Percentiles rank a stretch among this genome's conserved stretches.
phyloP scores from a whole-genome alignment of 148 eudicot genomes.

The Fagopyrum tataricum region DNA sequence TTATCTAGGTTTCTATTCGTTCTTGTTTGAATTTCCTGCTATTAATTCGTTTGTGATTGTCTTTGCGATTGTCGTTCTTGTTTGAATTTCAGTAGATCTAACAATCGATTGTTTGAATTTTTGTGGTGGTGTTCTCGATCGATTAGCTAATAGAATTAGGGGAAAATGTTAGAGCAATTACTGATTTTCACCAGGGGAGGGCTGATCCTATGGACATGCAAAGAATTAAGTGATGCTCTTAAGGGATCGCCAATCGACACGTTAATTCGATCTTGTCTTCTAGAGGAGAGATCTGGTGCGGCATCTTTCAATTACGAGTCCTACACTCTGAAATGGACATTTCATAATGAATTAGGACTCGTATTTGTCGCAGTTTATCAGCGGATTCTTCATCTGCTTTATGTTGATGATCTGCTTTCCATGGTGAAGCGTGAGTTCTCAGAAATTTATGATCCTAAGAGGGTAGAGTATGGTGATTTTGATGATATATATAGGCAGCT shows the following conservation, averaged over 20 bases:
- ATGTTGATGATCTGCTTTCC: conserved; percentile 85
- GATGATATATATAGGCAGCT: conserved; percentile 78
- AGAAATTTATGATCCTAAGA: conserved; percentile 67
- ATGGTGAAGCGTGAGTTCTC: conserved; percentile 91
- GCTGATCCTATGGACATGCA: conserved; percentile 95
- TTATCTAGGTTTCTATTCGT: too few species aligned
- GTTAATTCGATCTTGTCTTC: conserved; percentile 82
- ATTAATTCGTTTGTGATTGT: too few species aligned
- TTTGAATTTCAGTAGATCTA: too few species aligned
- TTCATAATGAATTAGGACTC: conserved; percentile 88
- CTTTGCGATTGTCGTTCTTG: too few species aligned
- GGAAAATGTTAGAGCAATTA: conserved; percentile 77
- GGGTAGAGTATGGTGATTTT: conserved; percentile 61
- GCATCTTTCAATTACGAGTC: conserved; percentile 71
- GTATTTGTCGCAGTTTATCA: conserved; percentile 98
- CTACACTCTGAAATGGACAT: conserved; percentile 93
- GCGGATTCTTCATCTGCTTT: conserved; percentile 69
- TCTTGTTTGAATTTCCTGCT: too few species aligned
- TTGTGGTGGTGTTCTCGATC: neutral
- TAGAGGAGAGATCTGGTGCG: conserved; percentile 92
- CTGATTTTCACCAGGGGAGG: conserved; percentile 97
- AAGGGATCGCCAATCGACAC: conserved; percentile 93
- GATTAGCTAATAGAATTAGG: neutral
- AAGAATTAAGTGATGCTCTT: conserved; percentile 79
- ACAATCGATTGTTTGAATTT: neutral